These are phyloP conservation scores for Ormosia semicastrata DNA, from an alignment of 306 rosid genomes.

Conservation along the genomic window DNA sequence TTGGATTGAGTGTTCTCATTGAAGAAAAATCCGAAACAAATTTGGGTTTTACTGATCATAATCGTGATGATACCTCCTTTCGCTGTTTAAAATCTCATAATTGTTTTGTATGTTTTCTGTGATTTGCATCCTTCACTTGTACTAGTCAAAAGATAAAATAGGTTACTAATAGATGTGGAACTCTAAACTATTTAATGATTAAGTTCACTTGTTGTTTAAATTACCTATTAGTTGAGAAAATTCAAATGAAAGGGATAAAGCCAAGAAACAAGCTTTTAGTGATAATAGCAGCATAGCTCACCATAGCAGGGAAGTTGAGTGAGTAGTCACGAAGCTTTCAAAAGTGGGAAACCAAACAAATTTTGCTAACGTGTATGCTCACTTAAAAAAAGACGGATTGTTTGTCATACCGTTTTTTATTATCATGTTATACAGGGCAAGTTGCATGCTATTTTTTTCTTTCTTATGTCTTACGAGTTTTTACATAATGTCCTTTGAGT, in stretches of 20 bases:
- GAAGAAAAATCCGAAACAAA: not conserved
- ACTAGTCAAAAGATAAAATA: not conserved
- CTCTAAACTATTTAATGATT: not conserved
- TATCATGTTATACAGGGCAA: not conserved
- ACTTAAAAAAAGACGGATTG: not conserved
- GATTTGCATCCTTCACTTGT: not conserved
- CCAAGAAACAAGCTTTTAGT: not conserved
- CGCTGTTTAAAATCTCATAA: not conserved
- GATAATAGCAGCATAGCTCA: not conserved
- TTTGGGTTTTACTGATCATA: not conserved
- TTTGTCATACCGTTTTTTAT: not conserved
- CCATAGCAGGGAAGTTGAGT: not conserved
- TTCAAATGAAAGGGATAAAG: not conserved
- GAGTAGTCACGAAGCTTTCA: not conserved
- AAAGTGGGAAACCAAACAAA: conserved; percentile 11
- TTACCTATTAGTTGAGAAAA: not conserved
- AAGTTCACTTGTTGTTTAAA: not conserved
- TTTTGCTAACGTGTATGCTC: not conserved
- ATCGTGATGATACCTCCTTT: not conserved
- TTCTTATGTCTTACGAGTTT: not conserved
- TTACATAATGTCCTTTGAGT: not conserved
- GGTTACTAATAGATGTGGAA: not conserved
- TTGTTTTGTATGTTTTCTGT: not conserved
- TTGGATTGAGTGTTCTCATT: not conserved
- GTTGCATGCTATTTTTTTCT: not conserved